Base-by-base conservation (phyloP, 164 flowering plant species). In the Akebia trifoliata region DNA sequence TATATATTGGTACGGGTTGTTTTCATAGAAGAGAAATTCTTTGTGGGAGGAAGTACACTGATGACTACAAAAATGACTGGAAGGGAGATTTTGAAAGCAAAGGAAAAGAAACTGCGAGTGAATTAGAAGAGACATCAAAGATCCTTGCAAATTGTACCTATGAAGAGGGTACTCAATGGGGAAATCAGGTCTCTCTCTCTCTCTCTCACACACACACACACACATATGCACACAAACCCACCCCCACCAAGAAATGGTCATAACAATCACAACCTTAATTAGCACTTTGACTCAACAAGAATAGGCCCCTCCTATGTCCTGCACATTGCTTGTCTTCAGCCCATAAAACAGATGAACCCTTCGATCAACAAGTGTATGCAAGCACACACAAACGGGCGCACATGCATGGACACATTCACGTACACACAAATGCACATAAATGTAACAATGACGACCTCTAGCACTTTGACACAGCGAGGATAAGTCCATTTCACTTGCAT, bases 1-100 rank as follows among this genome's bases (percentile, higher is more conserved):
- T 72, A 9, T 87, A 79, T 35, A 48, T 76, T 56, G 95, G 92
- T 15, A 76, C 79, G 0, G 95, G 92, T 14, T 85, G 91, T 55
- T 87, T 85, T 53, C 85, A 81, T 59, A 69, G 84, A 60, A 73
- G 95, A 70, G 86, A 73, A 7, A 54, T 59, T 51, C 72, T 87
- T 2, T 72, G 68, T 57, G 86, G 89, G 36, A 63, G 20, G 45
- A 74, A 67, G 21, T 73, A 52, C 29, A 50, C 10, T 21, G 28
- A 32, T 25, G 69, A 48, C 6, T 32, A 34, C 26, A 37, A 52
- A 14, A 43, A 36, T 9, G 57, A 63, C 2, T 64, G 56, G 72
- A 65, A 54, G 17, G 42, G 17, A 54, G 50, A 29, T 25, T 30
- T n/a, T 46, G 38, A 4, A 30, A 24, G 45, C 12, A 39, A 21